phyloP scores from a whole-genome alignment of 306 rosid genomes.

The Comarum palustre region DNA sequence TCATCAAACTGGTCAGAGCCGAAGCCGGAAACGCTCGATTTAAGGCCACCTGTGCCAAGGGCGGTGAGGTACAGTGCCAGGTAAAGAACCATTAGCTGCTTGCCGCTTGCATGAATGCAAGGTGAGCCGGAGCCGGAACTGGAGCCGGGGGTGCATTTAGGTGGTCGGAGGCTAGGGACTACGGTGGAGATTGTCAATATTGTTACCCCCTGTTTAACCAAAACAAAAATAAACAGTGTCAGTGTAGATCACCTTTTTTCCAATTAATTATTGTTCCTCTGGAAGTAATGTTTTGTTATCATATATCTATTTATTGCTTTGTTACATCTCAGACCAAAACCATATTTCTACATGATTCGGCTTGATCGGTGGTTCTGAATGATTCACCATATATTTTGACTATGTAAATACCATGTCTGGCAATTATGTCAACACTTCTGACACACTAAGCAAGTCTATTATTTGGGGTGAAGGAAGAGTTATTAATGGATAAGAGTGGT shows the following conservation, averaged over 20 bases:
- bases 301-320: background rate
- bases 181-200: slow-evolving; percentile 72
- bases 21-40: slow-evolving; percentile 80
- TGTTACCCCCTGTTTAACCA: slow-evolving; percentile 60
- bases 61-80: slow-evolving; percentile 66
- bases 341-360: background rate
- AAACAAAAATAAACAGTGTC: background rate
- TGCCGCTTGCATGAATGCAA: slow-evolving; percentile 47
- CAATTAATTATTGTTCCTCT: too few relatives aligned
- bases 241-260: background rate
- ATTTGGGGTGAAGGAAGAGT: background rate
- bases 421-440: background rate
- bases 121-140: slow-evolving; percentile 1
- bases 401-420: background rate
- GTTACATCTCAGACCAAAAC: background rate
- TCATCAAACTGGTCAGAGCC: slow-evolving; percentile 91
- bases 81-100: slow-evolving; percentile 52
- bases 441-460: background rate
- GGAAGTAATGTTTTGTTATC: background rate
- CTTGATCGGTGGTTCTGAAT: background rate
- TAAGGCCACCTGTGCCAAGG: slow-evolving; percentile 81
- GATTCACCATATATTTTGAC: background rate
- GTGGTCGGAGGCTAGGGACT: slow-evolving; percentile 79
- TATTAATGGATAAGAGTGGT: background rate
- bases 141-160: slow-evolving; percentile 56